Evolutionary conservation across 257 asterid genomes (phyloP), one percentile per base, ranked within the genome.

Genomic region (Linaria vulgaris): DNA sequence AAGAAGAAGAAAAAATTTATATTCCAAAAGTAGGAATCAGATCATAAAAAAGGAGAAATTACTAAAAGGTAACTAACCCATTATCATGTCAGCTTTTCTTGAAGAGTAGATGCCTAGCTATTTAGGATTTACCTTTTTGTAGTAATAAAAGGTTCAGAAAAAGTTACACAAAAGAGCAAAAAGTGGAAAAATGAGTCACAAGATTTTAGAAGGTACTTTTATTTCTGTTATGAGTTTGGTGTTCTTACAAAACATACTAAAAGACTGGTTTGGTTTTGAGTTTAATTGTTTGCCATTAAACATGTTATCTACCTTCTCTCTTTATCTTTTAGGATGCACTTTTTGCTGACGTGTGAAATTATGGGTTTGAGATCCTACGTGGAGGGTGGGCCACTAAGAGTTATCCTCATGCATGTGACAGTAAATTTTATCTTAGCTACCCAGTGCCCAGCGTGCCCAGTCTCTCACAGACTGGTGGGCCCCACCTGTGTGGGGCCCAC

Each of bases 381-480:
- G 41, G 41, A 34, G 41, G 9, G 41, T 34, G 41, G 41, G 41
- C 11, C 10, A 34, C 1, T 34, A 66, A 75, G 71, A 51, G 60
- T 76, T 79, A 79, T 76, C 87, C 63, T 69, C 63, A 59, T 22
- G 45, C 80, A 59, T 70, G 79, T 70, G 79, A 71, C n/a, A n/a
- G n/a, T n/a, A n/a, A n/a, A n/a, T n/a, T n/a, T n/a, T n/a, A n/a
- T n/a, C n/a, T n/a, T n/a, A n/a, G n/a, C n/a, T n/a, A n/a, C n/a
- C n/a, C n/a, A n/a, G n/a, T n/a, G n/a, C n/a, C n/a, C n/a, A n/a
- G n/a, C n/a, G n/a, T n/a, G n/a, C n/a, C n/a, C n/a, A n/a, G n/a
- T n/a, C n/a, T n/a, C n/a, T n/a, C n/a, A n/a, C n/a, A n/a, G n/a
- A n/a, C n/a, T n/a, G n/a, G n/a, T n/a, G n/a, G n/a, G n/a, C n/a